These are phyloP conservation scores for Eucalyptus caleyi DNA, from an alignment of 345 rosid genomes.

Conservation along the genomic window DNA sequence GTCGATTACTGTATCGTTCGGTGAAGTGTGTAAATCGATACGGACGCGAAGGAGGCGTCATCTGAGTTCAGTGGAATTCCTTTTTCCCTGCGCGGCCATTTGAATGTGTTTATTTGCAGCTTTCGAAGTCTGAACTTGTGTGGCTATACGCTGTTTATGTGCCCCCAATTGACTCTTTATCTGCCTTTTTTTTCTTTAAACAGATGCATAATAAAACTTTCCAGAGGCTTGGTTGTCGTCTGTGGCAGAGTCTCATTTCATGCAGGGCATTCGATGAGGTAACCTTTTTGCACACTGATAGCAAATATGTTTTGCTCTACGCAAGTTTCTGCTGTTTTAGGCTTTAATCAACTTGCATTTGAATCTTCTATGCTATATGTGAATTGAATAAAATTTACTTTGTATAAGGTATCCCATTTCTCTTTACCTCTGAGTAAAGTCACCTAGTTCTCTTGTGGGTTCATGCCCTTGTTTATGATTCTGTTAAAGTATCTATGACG, in stretches of 20 bases:
- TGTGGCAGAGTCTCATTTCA: background rate
- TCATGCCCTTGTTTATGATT: background rate
- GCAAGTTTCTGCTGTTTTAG: background rate
- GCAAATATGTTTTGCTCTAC: background rate
- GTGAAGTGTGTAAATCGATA: background rate
- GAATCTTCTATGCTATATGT: background rate
- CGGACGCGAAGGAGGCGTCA: background rate
- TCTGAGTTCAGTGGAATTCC: background rate
- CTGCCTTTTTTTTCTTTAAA: background rate
- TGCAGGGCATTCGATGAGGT: constrained; percentile 41
- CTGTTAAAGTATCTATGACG: background rate
- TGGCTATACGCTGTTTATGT: background rate
- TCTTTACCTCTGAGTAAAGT: background rate
- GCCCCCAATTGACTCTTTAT: background rate
- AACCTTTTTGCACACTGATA: background rate
- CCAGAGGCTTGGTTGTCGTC: background rate
- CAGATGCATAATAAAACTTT: background rate
- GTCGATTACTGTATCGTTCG: background rate
- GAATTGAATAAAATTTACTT: background rate
- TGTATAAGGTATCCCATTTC: background rate
- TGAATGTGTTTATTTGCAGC: background rate
- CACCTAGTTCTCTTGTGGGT: background rate
- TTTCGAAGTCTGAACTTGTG: background rate
- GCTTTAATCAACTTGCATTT: background rate
- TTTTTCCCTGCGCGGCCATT: background rate